Conservation (phyloP, 345 rosid genomes). For the Melastoma malabathricum region DNA sequence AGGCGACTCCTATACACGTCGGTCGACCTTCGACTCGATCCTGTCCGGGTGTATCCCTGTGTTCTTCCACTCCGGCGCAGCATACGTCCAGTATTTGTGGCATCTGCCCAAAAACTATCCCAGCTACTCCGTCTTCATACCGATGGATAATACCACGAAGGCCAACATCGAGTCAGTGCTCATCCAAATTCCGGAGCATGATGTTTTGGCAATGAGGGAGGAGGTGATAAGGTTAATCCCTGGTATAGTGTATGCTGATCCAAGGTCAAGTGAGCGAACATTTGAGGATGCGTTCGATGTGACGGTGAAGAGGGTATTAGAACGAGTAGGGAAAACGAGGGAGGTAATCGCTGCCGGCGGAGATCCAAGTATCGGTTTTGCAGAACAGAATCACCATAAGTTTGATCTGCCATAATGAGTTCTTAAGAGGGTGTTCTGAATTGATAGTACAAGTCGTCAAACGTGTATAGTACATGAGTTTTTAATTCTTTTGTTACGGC, state of each 20-base stretch:
- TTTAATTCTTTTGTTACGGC: no score
- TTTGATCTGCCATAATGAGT: constrained; percentile 22
- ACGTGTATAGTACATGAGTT: no score
- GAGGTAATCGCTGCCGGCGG: constrained; percentile 28
- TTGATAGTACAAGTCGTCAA: no score
- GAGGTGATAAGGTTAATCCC: constrained; percentile 53
- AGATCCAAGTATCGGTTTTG: constrained; percentile 47
- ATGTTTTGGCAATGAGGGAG: constrained; percentile 30
- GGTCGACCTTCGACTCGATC: constrained; percentile 51
- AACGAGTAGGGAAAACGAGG: constrained; percentile 39
- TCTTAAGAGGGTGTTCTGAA: no score
- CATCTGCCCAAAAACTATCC: constrained; percentile 32
- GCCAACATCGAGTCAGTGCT: constrained; percentile 26
- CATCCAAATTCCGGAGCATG: constrained; percentile 18
- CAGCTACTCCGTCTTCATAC: constrained; percentile 42
- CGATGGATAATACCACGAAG: constrained; percentile 24
- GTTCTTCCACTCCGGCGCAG: constrained; percentile 58
- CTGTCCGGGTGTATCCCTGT: constrained; percentile 55
- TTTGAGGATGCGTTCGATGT: constrained; percentile 46
- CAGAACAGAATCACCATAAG: constrained; percentile 44
- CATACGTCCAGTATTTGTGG: constrained; percentile 50
- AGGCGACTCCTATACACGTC: constrained; percentile 56
- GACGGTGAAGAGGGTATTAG: constrained; percentile 45
- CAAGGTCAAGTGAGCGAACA: constrained; percentile 14
- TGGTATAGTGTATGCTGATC: constrained; percentile 34